Evolutionary conservation across 2,329 filamentous ascomycete genomes (phyloP).

Genomic region (Claviceps fusiformis): DNA sequence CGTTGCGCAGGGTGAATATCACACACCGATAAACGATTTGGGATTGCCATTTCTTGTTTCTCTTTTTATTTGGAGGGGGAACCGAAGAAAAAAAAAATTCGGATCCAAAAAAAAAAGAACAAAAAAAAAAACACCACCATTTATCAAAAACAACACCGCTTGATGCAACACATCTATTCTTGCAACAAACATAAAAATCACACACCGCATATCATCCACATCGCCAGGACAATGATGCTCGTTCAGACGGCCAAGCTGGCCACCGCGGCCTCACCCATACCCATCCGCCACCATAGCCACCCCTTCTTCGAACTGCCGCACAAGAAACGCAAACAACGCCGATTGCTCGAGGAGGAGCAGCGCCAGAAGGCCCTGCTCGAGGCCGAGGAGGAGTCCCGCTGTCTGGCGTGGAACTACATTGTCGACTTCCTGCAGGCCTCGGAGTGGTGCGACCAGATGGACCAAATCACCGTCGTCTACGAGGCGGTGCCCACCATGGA

Average conservation of each 20-base stretch:
- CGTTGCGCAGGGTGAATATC: neutral
- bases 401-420: conserved; percentile 20
- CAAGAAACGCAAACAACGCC: conserved; percentile 11
- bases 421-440: conserved; percentile 17
- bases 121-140: too few species aligned
- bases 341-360: conserved; percentile 9
- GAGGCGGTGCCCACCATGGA: conserved; percentile 21
- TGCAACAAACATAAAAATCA: too few species aligned
- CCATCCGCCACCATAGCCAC: conserved; percentile 5
- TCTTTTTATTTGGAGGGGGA: too few species aligned
- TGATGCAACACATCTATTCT: neutral
- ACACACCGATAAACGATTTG: too few species aligned
- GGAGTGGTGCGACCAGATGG: conserved; percentile 17
- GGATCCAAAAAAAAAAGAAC: too few species aligned
- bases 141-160: too few species aligned
- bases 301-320: conserved; percentile 12
- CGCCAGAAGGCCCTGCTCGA: conserved; percentile 14
- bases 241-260: conserved; percentile 4
- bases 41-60: too few species aligned
- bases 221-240: neutral
- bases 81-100: too few species aligned
- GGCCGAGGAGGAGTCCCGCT: conserved; percentile 17
- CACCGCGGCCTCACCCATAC: conserved; percentile 3
- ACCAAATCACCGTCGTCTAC: conserved; percentile 21
- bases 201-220: neutral